phyloP scores from a whole-genome alignment of 108 stramenopile species.

The Skeletonema potamos region DNA sequence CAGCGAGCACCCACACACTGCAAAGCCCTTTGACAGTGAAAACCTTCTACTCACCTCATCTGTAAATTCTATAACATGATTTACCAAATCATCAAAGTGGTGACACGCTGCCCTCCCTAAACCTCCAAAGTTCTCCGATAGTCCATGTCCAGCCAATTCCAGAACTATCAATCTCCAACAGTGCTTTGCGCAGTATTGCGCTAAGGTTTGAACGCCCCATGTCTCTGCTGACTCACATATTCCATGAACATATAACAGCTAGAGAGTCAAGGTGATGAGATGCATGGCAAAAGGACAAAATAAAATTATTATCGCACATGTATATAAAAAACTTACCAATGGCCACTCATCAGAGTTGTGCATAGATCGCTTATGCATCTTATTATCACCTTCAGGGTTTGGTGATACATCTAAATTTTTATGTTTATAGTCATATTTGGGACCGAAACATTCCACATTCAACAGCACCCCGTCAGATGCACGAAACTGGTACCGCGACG shows the following conservation, averaged over 20 bases:
- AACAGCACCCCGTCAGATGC: neutral
- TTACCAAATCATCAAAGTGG: slow-evolving; percentile 20
- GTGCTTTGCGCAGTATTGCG: slow-evolving; percentile 5
- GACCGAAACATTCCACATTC: slow-evolving; percentile 3
- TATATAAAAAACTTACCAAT: neutral
- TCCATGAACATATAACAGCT: slow-evolving; percentile 46
- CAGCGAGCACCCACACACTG: slow-evolving; percentile 44
- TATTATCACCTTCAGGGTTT: neutral
- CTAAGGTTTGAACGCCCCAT: slow-evolving; percentile 44
- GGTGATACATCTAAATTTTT: neutral
- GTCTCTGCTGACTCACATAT: slow-evolving; percentile 63
- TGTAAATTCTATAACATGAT: slow-evolving; percentile 32
- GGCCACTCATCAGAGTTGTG: slow-evolving; percentile 5
- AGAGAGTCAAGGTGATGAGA: neutral
- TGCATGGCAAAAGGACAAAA: neutral
- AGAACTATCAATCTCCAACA: slow-evolving; percentile 37
- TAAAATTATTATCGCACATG: neutral
- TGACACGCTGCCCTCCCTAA: slow-evolving; percentile 14
- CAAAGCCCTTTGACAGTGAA: slow-evolving; percentile 1
- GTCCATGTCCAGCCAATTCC: slow-evolving; percentile 53
- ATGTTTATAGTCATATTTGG: neutral
- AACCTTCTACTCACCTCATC: neutral
- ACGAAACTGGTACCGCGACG: neutral
- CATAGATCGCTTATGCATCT: neutral
- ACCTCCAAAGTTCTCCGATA: slow-evolving; percentile 24